Conservation (phyloP, 306 rosid genomes). For the Neltuma alba region DNA sequence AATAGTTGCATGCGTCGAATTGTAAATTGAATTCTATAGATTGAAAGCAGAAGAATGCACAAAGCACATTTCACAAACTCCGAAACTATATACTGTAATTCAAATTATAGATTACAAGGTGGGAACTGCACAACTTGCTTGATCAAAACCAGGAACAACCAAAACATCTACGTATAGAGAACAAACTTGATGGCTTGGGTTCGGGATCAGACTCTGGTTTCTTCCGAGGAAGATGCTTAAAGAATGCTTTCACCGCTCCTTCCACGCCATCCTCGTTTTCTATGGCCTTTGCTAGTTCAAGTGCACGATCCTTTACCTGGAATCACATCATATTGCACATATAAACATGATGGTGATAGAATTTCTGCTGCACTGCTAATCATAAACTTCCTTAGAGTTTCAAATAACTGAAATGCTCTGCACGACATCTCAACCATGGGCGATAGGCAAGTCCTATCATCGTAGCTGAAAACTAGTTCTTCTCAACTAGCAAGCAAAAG, state of each 20-base stretch:
- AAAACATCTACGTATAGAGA: conserved; percentile 74
- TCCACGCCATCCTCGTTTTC: conserved; percentile 92
- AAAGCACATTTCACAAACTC: neutral
- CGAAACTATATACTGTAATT: neutral
- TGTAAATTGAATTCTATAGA: conserved; percentile 10
- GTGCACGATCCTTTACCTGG: conserved; percentile 81
- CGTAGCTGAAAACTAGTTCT: neutral
- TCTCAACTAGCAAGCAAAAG: neutral
- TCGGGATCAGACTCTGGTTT: conserved; percentile 54
- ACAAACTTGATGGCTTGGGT: conserved; percentile 46
- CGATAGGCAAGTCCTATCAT: too few species aligned
- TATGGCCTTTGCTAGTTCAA: conserved; percentile 91
- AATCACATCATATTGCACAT: conserved; percentile 26
- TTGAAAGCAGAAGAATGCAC: neutral
- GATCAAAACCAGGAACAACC: conserved; percentile 75
- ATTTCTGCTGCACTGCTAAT: neutral
- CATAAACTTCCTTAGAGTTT: neutral
- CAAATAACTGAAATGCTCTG: conserved; percentile 15
- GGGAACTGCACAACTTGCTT: conserved; percentile 22
- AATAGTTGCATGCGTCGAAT: conserved; percentile 4
- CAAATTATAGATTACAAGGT: neutral
- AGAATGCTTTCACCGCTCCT: conserved; percentile 98
- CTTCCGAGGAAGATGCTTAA: conserved; percentile 76
- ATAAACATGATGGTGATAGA: conserved; percentile 9
- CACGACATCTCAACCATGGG: too few species aligned